Evolutionary conservation across 1,139 yeast species (phyloP), one percentile per base, ranked within the genome.

Genomic region (Lodderomyces margitis): DNA sequence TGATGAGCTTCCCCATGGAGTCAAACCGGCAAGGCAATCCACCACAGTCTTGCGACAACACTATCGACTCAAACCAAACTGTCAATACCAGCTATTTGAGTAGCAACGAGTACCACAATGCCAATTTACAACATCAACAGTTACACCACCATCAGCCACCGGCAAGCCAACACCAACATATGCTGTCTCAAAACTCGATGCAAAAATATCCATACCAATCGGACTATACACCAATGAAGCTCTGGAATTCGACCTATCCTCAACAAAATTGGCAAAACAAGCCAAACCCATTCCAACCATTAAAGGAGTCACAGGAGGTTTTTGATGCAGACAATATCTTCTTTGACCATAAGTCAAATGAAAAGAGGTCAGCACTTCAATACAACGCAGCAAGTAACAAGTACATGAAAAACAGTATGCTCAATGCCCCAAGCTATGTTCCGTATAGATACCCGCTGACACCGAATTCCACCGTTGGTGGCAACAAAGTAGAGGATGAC

Each of bases 401-500:
- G 28, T 37, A 37, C n/a, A 30, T 30, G 35, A 37, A 30, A 21
- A 28, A 28, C 19, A n/a, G 32, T 28, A 35, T 48, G 35, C 40
- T 63, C 55, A 59, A 61, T 46, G 66, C 67, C 1, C 66, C 66
- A 1, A 61, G 65, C 43, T 64, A 64, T 43, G 50, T 59, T 21
- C 67, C 68, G 15, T 30, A 24, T 28, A 33, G 28, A 14, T 20
- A n/a, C 14, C 24, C 21, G 6, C 10, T 14, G 15, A 34, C 36
- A 3, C 40, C 40, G 5, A 24, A 24, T 10, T 15, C 33, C 4
- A 25, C 17, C n/a, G n/a, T 12, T 4, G 17, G 21, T 9, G 35
- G 20, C 5, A 24, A 11, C 21, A 28, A 36, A 19, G 15, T n/a
- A 11, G 33, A 8, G 9, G 28, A 36, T 27, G 20, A 16, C 4